Evolutionary conservation across 345 rosid genomes (phyloP).

Genomic region (Cochlearia excelsa): DNA sequence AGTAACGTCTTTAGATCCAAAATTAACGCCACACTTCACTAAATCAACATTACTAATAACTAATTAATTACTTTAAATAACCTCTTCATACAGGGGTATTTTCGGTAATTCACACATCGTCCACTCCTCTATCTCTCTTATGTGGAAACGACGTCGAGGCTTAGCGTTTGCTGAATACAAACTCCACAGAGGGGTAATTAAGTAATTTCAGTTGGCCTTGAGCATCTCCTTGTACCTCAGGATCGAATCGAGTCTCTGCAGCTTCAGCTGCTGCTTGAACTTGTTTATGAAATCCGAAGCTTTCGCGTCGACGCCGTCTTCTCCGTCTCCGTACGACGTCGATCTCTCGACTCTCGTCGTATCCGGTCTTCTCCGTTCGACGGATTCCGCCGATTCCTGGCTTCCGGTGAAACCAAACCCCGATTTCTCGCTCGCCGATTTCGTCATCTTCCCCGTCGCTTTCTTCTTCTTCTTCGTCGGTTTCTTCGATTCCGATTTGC

Average conservation of each 20-base stretch:
- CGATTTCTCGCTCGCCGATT: constrained; percentile 61
- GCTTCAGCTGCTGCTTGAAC: constrained; percentile 39
- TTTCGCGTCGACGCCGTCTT: constrained; percentile 40
- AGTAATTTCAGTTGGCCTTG: constrained; percentile 20
- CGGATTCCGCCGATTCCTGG: constrained; percentile 25
- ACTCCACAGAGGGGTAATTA: not conserved
- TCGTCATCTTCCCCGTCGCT: constrained; percentile 49
- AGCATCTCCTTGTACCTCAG: constrained; percentile 40
- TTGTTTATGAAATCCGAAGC: constrained; percentile 42
- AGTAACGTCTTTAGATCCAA: constrained; percentile 30
- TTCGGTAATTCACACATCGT: constrained; percentile 1
- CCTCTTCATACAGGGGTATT: constrained; percentile 21
- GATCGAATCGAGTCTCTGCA: constrained; percentile 41
- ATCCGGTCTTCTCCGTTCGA: constrained; percentile 39
- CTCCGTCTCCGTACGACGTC: constrained; percentile 30
- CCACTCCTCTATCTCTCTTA: not conserved
- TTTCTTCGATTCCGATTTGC: constrained; percentile 43
- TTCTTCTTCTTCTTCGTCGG: constrained; percentile 27
- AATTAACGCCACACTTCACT: constrained; percentile 33
- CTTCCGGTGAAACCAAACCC: constrained; percentile 19
- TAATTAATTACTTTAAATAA: constrained; percentile 14
- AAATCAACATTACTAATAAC: constrained; percentile 3
- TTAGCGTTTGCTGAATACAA: not conserved
- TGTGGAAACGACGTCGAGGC: constrained; percentile 9
- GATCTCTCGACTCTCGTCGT: constrained; percentile 35